Evolutionary conservation across 805 yeast genomes (phyloP), one percentile per base, ranked within the genome.

Genomic region (Candida caryicola): DNA sequence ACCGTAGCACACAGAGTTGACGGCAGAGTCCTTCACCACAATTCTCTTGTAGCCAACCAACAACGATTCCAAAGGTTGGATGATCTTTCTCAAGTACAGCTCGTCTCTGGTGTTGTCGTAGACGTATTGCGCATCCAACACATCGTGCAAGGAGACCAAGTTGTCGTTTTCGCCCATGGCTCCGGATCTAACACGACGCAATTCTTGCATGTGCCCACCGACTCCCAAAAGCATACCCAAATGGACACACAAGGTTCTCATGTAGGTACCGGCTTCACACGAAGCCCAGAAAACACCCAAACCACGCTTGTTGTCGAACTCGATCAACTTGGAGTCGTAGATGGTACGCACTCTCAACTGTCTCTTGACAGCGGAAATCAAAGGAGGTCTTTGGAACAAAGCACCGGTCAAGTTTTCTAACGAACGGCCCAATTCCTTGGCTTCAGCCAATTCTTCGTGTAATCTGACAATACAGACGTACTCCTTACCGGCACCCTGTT

Each of bases 401-500:
- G 99, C 99, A 74, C 99, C 99, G 44, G 99, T 93, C 60, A 93
- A 77, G 65, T 89, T 88, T 71, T 93, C 99, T 51, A 93, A 75
- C 18, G 86, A 73, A 58, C 95, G 82, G 38, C 82, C 87, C 68
- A 93, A 75, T 53, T 84, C 96, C 64, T 88, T 88, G 59, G 85
- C 93, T 52, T 89, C 96, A 52, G 85, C 81, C 50, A 93, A 74
- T 46, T 89, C 89, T 49, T 91, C 97, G 66, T 93, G 99, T 56
- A 93, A 76, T 74, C 98, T 82, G 42, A 87, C 93, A 52, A 93
- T 88, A 75, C 98, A 93, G 39, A 93, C 99, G 71, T 93, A 93
- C 81, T 93, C 99, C 67, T 93, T 93, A 77, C 99, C 99, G 33
- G 99, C 99, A 73, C 98, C 98, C 70, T 93, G 99, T 73, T 93